Evolutionary conservation across 2,329 filamentous ascomycete species (phyloP), one percentile per base, ranked within the genome.

Genomic region (Aspergillus sojae): DNA sequence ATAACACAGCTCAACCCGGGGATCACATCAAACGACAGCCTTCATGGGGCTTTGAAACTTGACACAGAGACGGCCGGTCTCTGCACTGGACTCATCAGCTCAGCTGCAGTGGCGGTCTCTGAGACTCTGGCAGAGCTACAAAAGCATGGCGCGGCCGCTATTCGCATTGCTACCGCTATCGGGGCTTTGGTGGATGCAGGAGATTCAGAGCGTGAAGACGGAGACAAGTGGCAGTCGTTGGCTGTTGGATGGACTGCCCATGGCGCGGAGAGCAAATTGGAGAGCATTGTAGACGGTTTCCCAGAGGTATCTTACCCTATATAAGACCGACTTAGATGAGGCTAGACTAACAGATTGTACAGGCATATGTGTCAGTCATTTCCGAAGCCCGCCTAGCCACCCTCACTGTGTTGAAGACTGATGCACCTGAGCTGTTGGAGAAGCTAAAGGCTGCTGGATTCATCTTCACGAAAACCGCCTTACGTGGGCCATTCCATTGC

Each of bases 11-110:
- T 34, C 26, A 43, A 39, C 14, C 45, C 45, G 23, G 23, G 14
- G 6, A 28, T 48, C 23, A 7, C 23, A 28, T 14, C 12, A 3
- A 10, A 7, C 0, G 45, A 48, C 4, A 48, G 23, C 23, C 45
- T 48, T 23, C 34, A 5, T 5, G 12, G 34, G 12, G 12, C 12
- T 36, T 5, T 36, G 12, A 48, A 26, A 9, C 12, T 48, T 12
- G 21, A 26, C n/a, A 66, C 61, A 3, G 70, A 74, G 65, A 71
- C 71, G 1, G 45, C 77, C 0, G 81, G 81, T 0, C 77, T 82
- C 58, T 83, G 81, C 41, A 75, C 74, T 1, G 80, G 81, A 0
- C 58, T 81, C 1, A 57, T 83, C n/a, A 74, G 67, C 46, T 77
- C 81, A 7, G 60, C 77, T 14, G 77, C 78, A 0, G 76, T 80